phyloP scores from a whole-genome alignment of 805 yeast genomes.

The Schwanniomyces sp. region DNA sequence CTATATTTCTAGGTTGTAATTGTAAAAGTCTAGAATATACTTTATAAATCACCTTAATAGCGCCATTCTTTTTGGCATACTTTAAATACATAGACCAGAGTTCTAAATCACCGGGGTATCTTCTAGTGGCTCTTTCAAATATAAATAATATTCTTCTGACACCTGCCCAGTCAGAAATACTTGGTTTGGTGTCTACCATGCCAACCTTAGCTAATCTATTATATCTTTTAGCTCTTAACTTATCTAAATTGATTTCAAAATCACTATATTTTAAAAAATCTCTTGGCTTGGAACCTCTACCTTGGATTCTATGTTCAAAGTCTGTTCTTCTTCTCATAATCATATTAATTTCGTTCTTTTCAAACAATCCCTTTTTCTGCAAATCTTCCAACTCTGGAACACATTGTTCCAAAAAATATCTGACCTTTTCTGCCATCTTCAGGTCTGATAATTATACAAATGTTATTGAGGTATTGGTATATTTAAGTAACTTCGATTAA shows the following conservation, averaged over 20 bases:
- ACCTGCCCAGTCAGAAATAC: slow-evolving; percentile 86
- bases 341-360: slow-evolving; percentile 74
- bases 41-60: slow-evolving; percentile 70
- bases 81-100: slow-evolving; percentile 79
- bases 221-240: slow-evolving; percentile 69
- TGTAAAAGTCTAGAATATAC: slow-evolving; percentile 77
- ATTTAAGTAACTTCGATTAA: not conserved
- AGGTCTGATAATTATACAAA: not conserved
- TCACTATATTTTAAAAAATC: slow-evolving; percentile 80
- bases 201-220: slow-evolving; percentile 57
- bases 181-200: slow-evolving; percentile 57
- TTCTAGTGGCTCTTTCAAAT: slow-evolving; percentile 77
- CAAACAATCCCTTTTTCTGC: slow-evolving; percentile 75
- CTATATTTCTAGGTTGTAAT: slow-evolving; percentile 86
- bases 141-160: slow-evolving; percentile 77
- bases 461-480: not conserved
- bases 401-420: slow-evolving; percentile 62
- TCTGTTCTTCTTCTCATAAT: slow-evolving; percentile 94
- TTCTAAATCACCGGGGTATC: slow-evolving; percentile 73
- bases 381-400: slow-evolving; percentile 93
- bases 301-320: slow-evolving; percentile 85
- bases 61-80: slow-evolving; percentile 64
- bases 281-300: slow-evolving; percentile 75
- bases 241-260: slow-evolving; percentile 79
- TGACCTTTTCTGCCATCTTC: slow-evolving; percentile 42